phyloP scores from a whole-genome alignment of 192 early-diverging fungal species.

The Chytriomyces confervae region DNA sequence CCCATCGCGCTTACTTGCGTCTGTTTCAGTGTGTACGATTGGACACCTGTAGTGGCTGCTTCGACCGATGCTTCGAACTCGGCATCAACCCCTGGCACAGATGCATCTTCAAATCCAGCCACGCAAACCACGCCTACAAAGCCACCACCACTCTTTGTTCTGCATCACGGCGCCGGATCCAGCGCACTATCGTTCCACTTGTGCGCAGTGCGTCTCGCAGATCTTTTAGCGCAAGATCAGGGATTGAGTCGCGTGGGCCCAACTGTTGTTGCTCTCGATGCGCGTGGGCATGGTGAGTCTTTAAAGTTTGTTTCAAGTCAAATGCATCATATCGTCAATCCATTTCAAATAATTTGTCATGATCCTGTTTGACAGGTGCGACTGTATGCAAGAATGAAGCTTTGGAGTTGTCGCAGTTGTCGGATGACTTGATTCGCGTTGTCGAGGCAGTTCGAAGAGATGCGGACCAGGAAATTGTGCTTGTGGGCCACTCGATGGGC shows the following conservation, averaged over 20 bases:
- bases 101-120: background rate
- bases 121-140: background rate
- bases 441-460: conserved; percentile 18
- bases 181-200: conserved; percentile 46
- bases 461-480: conserved; percentile 18
- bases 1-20: no score
- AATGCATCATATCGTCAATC: background rate
- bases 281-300: conserved; percentile 23
- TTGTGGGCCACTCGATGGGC: conserved; percentile 28
- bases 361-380: no score
- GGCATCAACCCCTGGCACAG: background rate
- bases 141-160: conserved; percentile 42
- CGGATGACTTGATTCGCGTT: conserved; percentile 8
- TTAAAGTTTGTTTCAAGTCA: background rate
- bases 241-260: background rate
- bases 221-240: background rate
- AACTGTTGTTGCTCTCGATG: conserved; percentile 21
- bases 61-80: background rate
- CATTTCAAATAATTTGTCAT: background rate
- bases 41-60: no score
- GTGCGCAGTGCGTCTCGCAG: conserved; percentile 22
- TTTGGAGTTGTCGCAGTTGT: background rate
- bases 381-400: conserved; percentile 15
- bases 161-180: conserved; percentile 58
- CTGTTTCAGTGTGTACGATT: no score